These are phyloP conservation scores for Draba incana DNA, from an alignment of 345 rosid genomes.

Conservation along the genomic window DNA sequence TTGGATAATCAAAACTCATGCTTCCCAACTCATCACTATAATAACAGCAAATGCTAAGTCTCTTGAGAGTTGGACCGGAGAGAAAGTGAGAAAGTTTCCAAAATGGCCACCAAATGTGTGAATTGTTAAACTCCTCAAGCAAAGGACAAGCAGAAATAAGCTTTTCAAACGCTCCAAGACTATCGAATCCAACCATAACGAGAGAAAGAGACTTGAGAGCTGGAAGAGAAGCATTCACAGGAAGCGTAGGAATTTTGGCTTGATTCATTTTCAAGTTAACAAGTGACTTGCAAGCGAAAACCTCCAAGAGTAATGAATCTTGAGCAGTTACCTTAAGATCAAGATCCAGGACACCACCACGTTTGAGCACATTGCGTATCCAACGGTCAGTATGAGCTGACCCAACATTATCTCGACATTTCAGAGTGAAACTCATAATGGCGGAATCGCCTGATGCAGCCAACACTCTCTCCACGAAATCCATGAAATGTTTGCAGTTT, in stretches of 20 bases:
- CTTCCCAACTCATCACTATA: constrained; percentile 1
- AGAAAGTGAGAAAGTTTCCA: neutral
- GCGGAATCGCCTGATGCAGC: neutral
- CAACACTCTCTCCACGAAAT: constrained; percentile 6
- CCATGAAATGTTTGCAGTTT: neutral
- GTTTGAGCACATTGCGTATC: constrained; percentile 7
- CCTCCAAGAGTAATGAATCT: neutral
- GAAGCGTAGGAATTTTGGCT: neutral
- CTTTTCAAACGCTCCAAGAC: neutral
- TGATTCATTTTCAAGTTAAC: neutral
- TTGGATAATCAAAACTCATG: too few species aligned
- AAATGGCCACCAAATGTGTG: neutral
- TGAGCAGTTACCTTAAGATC: constrained; percentile 2
- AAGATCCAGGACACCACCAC: constrained; percentile 17
- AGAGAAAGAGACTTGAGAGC: neutral
- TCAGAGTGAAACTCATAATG: constrained; percentile 1
- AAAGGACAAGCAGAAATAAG: constrained; percentile 8
- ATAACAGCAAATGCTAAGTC: neutral
- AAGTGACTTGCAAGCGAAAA: constrained; percentile 22
- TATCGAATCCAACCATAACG: neutral
- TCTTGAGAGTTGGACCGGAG: neutral
- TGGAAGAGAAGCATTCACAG: neutral
- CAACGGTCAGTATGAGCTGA: neutral
- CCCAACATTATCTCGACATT: too few species aligned
- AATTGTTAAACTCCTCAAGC: neutral